Conservation (phyloP, 1,284 basidiomycete species). For the Papiliotrema laurentii region DNA sequence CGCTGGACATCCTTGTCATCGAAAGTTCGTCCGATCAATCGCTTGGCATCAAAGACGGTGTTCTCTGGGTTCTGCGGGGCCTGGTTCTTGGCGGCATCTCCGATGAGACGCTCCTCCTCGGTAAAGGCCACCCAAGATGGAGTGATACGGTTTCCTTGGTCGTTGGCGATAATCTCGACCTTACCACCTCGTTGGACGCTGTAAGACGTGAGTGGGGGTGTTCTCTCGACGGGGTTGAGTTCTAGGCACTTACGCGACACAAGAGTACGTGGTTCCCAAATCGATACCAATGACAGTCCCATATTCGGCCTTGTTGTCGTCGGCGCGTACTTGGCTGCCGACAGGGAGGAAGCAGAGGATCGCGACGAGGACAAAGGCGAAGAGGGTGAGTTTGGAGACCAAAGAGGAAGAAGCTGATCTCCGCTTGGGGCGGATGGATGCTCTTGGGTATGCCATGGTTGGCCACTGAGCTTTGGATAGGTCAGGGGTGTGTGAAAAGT, state of each 20-base stretch:
- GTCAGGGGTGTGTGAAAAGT: conserved; percentile 2
- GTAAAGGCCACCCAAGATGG: conserved; percentile 91
- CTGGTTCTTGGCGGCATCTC: conserved; percentile 60
- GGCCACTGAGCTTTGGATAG: neutral
- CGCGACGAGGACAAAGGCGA: conserved; percentile 46
- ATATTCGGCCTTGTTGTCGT: conserved; percentile 58
- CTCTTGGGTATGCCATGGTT: conserved; percentile 29
- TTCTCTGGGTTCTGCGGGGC: conserved; percentile 53
- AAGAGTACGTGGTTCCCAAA: conserved; percentile 58
- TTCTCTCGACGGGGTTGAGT: neutral
- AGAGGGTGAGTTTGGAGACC: conserved; percentile 40
- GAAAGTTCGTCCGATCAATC: conserved; percentile 83
- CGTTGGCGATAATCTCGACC: conserved; percentile 95
- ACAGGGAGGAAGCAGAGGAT: conserved; percentile 46
- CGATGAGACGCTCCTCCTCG: conserved; percentile 80
- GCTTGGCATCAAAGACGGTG: conserved; percentile 84
- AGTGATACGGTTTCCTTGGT: conserved; percentile 95
- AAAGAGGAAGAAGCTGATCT: conserved; percentile 23
- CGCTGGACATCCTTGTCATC: conserved; percentile 56
- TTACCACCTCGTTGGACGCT: conserved; percentile 89
- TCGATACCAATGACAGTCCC: conserved; percentile 82
- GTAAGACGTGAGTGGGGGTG: neutral
- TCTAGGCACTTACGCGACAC: conserved; percentile 50
- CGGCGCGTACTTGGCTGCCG: conserved; percentile 31
- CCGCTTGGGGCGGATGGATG: conserved; percentile 22